Conservation (phyloP, 2,329 filamentous ascomycete genomes). For the Colletotrichum neosansevieriae region DNA sequence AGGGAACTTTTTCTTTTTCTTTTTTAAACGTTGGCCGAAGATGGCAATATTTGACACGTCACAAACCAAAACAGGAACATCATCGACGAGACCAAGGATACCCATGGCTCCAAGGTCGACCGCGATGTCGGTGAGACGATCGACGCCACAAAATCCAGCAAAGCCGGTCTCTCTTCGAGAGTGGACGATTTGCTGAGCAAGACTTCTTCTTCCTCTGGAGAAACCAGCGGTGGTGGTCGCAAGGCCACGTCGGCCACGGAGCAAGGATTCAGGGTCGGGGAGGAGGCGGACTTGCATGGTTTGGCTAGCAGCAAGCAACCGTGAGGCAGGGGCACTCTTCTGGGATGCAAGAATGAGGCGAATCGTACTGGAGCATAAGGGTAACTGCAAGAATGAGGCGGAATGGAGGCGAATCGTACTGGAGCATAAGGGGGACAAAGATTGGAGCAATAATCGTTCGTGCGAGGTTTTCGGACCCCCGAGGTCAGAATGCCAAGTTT, state of each 20-base stretch:
- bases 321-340: not conserved
- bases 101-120: conserved; percentile 13
- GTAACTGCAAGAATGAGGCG: too few relatives aligned
- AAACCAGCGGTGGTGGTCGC: conserved; percentile 2
- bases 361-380: too few relatives aligned
- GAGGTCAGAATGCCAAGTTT: too few relatives aligned
- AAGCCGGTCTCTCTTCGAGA: conserved; percentile 10
- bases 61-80: conserved; percentile 32
- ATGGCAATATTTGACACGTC: not conserved
- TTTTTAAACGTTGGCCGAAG: not conserved
- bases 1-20: too few relatives aligned
- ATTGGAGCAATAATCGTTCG: too few relatives aligned
- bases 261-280: conserved; percentile 27
- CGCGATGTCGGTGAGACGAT: conserved; percentile 31
- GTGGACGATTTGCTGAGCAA: conserved; percentile 34
- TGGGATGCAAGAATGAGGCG: too few relatives aligned
- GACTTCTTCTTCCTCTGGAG: not conserved
- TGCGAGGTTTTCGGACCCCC: too few relatives aligned
- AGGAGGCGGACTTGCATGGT: conserved; percentile 22
- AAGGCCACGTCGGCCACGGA: conserved; percentile 9
- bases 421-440: too few relatives aligned
- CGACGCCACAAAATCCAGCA: conserved; percentile 14
- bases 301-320: conserved; percentile 37
- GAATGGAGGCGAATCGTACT: too few relatives aligned
- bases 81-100: conserved; percentile 38